Evolutionary conservation across 2,329 filamentous ascomycete genomes (phyloP).

Genomic region (Fusarium sp.): DNA sequence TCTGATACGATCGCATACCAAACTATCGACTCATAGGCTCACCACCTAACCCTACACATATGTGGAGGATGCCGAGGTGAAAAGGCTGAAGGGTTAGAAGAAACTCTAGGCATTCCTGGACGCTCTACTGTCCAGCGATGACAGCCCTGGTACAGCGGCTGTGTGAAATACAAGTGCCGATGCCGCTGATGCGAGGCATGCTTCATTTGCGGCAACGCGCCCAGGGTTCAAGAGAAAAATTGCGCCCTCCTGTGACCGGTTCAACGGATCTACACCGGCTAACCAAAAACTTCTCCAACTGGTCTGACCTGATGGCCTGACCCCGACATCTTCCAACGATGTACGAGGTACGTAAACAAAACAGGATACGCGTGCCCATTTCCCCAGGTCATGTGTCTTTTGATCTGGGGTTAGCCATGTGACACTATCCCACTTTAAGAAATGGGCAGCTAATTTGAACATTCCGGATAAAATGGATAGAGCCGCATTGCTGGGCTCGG

Average conservation of each 20-base stretch:
- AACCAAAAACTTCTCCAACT: not conserved
- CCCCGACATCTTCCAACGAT: not conserved
- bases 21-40: not conserved
- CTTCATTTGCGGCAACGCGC: not conserved
- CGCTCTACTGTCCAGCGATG: not conserved
- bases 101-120: too few species aligned
- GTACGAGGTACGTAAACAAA: not conserved
- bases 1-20: not conserved
- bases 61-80: not conserved
- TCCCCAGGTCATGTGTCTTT: not conserved
- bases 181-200: not conserved
- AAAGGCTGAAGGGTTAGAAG: not conserved
- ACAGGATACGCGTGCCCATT: not conserved
- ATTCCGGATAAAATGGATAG: not conserved
- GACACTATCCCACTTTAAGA: not conserved
- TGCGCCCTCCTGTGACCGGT: not conserved
- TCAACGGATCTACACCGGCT: not conserved
- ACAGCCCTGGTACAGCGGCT: too few species aligned
- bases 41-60: not conserved
- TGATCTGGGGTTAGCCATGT: not conserved
- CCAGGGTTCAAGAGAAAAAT: not conserved
- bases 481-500: not conserved
- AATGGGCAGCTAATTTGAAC: not conserved
- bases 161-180: not conserved
- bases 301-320: not conserved